Evolutionary conservation across 495 filamentous ascomycete genomes (phyloP).

Genomic region (Extremus antarcticus): DNA sequence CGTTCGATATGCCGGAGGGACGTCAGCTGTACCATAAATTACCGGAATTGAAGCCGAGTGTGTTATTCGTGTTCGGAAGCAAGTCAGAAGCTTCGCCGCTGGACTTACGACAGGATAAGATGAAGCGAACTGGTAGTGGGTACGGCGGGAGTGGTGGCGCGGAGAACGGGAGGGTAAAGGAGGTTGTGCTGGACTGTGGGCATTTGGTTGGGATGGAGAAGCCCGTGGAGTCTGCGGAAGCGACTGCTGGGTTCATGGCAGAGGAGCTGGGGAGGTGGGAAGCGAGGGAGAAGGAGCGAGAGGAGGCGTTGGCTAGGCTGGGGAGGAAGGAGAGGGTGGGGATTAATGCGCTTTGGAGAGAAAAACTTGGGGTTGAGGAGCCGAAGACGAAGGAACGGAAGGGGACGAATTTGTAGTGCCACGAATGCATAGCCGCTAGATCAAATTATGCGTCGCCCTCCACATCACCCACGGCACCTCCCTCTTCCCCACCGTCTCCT

Average conservation of each 20-base stretch:
- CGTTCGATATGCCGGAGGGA: slow-evolving; percentile 59
- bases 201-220: slow-evolving; percentile 1
- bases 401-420: background rate
- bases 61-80: slow-evolving; percentile 69
- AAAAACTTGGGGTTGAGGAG: background rate
- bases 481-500: background rate
- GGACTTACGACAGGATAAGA: slow-evolving; percentile 40
- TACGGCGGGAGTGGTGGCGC: slow-evolving; percentile 56
- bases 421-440: background rate
- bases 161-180: slow-evolving; percentile 51
- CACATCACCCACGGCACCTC: background rate
- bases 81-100: slow-evolving; percentile 46
- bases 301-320: background rate
- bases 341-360: background rate
- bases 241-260: background rate
- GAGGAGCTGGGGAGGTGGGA: background rate
- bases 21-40: slow-evolving; percentile 49
- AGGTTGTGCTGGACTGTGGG: slow-evolving; percentile 3
- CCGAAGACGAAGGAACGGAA: background rate
- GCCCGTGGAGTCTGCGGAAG: slow-evolving; percentile 2
- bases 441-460: background rate
- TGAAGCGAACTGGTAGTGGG: slow-evolving; percentile 53
- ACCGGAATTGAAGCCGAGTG: slow-evolving; percentile 60
- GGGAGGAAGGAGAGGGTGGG: background rate
- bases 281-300: background rate